Percentiles rank a stretch among this genome's conserved stretches.
These are phyloP conservation scores for Penicillium roqueforti DNA, from an alignment of 495 filamentous ascomycete genomes.

Conservation along the genomic window DNA sequence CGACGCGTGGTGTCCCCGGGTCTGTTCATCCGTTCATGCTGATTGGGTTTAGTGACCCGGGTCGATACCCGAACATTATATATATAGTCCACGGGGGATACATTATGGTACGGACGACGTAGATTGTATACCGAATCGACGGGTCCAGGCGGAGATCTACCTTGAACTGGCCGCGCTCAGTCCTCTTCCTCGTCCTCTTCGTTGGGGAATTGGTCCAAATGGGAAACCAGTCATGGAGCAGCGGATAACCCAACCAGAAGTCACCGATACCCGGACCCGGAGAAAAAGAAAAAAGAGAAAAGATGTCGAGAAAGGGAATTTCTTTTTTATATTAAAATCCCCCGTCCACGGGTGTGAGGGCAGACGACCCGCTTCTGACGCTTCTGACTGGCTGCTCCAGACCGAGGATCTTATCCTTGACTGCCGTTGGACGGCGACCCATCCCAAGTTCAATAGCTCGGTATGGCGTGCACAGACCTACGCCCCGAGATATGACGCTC, in stretches of 20 bases:
- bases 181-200: conserved; percentile 1
- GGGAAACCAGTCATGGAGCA: not conserved
- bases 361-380: not conserved
- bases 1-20: conserved; percentile 13
- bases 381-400: not conserved
- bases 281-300: not conserved
- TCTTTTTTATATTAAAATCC: not conserved
- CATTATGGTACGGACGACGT: not conserved
- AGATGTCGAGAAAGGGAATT: not conserved
- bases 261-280: conserved; percentile 2
- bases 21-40: conserved; percentile 14
- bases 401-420: conserved; percentile 6
- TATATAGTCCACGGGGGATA: not conserved
- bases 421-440: conserved; percentile 14
- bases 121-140: not conserved
- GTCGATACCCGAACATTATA: no score
- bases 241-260: not conserved
- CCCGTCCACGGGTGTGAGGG: not conserved
- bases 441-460: conserved; percentile 22
- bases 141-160: conserved; percentile 9
- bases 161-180: conserved; percentile 6
- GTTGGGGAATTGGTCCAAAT: not conserved
- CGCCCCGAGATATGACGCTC: not conserved
- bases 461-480: conserved; percentile 6
- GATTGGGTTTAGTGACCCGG: conserved; percentile 12